A percentile compares a stretch with the other conserved stretches of the same genome.
phyloP scores from a whole-genome alignment of 768 basidiomycete species.

The Strobilomyces dryophilus region DNA sequence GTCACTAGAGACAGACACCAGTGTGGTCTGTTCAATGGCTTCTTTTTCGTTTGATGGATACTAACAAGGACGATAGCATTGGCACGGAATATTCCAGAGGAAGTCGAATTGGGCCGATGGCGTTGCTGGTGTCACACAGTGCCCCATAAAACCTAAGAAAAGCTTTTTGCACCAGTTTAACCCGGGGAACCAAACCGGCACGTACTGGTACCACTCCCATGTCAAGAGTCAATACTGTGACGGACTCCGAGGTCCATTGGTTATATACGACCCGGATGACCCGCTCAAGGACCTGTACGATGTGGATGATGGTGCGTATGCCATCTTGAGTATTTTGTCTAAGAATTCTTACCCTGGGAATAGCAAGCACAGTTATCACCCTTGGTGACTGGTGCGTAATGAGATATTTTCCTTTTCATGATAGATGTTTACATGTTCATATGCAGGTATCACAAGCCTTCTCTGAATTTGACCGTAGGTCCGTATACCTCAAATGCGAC shows the following conservation, averaged over 20 bases:
- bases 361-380: slow-evolving; percentile 34
- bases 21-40: not conserved
- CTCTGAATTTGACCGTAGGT: slow-evolving; percentile 3
- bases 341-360: slow-evolving; percentile 11
- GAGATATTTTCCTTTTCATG: slow-evolving; percentile 1
- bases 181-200: slow-evolving; percentile 21
- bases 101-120: slow-evolving; percentile 8
- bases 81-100: not conserved
- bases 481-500: slow-evolving; percentile 25
- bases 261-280: slow-evolving; percentile 42
- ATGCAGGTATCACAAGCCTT: slow-evolving; percentile 16
- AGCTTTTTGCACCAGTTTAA: slow-evolving; percentile 24
- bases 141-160: slow-evolving; percentile 22
- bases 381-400: slow-evolving; percentile 26
- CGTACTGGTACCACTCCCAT: slow-evolving; percentile 36
- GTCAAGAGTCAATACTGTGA: slow-evolving; percentile 37
- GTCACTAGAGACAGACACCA: slow-evolving; percentile 38
- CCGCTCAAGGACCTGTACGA: slow-evolving; percentile 37
- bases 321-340: not conserved
- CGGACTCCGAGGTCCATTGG: slow-evolving; percentile 26
- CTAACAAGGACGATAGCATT: not conserved
- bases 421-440: slow-evolving; percentile 24
- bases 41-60: not conserved
- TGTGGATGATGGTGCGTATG: slow-evolving; percentile 35
- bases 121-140: slow-evolving; percentile 13